Base-by-base conservation (phyloP, 352 stramenopile species). In the Globisporangium heterothallicum region DNA sequence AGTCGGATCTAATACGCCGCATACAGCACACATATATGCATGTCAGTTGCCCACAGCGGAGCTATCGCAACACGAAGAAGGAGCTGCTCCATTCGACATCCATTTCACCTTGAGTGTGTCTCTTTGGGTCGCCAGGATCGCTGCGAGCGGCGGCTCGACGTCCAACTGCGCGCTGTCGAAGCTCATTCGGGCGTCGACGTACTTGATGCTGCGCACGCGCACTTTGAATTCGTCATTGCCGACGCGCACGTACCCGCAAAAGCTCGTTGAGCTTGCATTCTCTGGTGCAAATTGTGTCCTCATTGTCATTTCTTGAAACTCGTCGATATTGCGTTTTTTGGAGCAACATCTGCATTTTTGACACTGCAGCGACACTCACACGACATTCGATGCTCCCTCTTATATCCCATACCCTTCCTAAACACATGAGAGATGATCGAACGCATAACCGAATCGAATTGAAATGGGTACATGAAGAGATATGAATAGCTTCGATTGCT, bases 101-200 rank as follows among this genome's bases (percentile, higher is more conserved):
- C n/a, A n/a, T n/a, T n/a, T n/a, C n/a, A 84, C 66, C 62, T 84
- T 78, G 32, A 91, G 58, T 8, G 76, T 76, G 27, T 61, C 53
- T 14, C 53, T 42, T 40, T 86, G 75, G 0, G 63, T 44, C 6
- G 65, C 59, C 8, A 91, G 59, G n/a, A 72, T 63, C 43, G 40
- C 40, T 0, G 77, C 65, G 5, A 91, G 67, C n/a, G 60, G 45
- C n/a, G 67, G 53, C 38, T 88, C 80, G 16, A 78, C 77, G 41
- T 84, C 63, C 44, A 88, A 62, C 30, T 66, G 53, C 8, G 77
- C 79, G 27, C 14, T 12, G 18, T 72, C 61, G 25, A 88, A 66
- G 18, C 62, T 19, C 34, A 67, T 47, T 12, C 69, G 63, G 21
- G 46, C 41, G 0, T 14, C 59, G 21, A 6, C 52, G 10, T 70